phyloP scores from a whole-genome alignment of 768 basidiomycete genomes.

The Mycena venus region DNA sequence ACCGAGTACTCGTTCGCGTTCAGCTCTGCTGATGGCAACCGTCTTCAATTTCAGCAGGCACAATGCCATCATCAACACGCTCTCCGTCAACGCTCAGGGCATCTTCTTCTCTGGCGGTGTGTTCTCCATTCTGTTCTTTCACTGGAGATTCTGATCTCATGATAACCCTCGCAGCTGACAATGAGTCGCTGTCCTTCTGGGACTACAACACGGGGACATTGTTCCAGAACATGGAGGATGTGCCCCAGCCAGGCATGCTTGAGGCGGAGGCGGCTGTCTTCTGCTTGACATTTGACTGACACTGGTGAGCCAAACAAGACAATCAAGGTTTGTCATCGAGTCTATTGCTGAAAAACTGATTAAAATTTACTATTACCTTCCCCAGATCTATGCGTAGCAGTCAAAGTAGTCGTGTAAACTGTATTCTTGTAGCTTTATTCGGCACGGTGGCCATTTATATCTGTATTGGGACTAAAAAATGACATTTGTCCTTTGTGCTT shows the following conservation, averaged over 20 bases:
- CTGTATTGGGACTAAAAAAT: conserved; percentile 3
- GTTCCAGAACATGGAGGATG: conserved; percentile 95
- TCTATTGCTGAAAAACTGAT: no score
- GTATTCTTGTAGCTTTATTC: conserved; percentile 26
- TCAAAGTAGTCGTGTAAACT: conserved; percentile 54
- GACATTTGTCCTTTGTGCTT: neutral
- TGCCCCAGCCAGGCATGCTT: conserved; percentile 97
- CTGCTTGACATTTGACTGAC: conserved; percentile 98
- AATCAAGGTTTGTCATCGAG: conserved; percentile 77
- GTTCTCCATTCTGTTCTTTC: conserved; percentile 37
- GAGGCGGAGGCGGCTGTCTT: conserved; percentile 98
- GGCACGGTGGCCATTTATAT: neutral
- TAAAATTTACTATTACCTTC: no score
- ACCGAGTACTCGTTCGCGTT: conserved; percentile 97
- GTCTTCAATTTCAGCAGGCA: conserved; percentile 98
- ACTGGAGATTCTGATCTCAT: neutral
- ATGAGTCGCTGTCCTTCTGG: conserved; percentile 93
- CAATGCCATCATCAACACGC: conserved; percentile 96
- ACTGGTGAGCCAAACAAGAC: conserved; percentile 99
- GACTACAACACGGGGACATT: conserved; percentile 95
- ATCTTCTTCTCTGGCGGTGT: conserved; percentile 97
- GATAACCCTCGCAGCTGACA: conserved; percentile 90
- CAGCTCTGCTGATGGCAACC: conserved; percentile 95
- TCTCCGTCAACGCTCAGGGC: conserved; percentile 94
- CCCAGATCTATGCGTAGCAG: conserved; percentile 84